Evolutionary conservation across 495 filamentous ascomycete genomes (phyloP), one percentile per base, ranked within the genome.

Genomic region (Durotheca rogersii): DNA sequence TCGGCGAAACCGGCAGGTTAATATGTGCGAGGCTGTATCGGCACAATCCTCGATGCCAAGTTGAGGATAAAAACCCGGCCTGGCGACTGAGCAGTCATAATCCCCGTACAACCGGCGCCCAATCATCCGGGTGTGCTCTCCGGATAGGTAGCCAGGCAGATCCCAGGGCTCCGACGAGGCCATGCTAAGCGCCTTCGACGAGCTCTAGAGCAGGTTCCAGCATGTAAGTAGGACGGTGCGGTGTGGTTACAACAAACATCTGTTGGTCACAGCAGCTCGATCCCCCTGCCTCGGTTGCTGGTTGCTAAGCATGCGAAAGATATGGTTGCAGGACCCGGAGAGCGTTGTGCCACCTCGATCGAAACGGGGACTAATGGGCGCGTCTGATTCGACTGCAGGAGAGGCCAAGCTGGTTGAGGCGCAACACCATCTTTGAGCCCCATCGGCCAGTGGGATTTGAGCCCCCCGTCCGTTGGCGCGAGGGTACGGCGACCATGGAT

Each of bases 11-110:
- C 50, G 37, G 56, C 56, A 50, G 50, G 41, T 46, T 59, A 53
- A 53, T 59, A 53, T 53, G 49, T 59, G 45, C 56, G 56, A 59
- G 56, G 56, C 56, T 59, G 56, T 59, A 53, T 51, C 45, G 41
- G 53, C 31, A 49, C 45, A 50, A 53, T 46, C 34, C 41, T 47
- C 19, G 11, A 44, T 49, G 39, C 44, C n/a, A n/a, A 27, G 33
- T 53, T 46, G 41, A 14, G 46, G 44, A 46, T 41, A 32, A 53
- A 23, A 41, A 31, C 39, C 44, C 40, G 23, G 56, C 35, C 14
- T 43, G 49, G 39, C 46, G 35, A 41, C 38, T 35, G 14, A 32
- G 41, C 16, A 51, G 47, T 51, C 36, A 51, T 30, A 50, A 32
- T 38, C 48, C 45, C 50, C 35, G 37, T 36, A 53, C 37, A 32